These are phyloP conservation scores for Coemansia sp. DNA, from an alignment of 192 early-diverging fungal species.

Conservation along the genomic window DNA sequence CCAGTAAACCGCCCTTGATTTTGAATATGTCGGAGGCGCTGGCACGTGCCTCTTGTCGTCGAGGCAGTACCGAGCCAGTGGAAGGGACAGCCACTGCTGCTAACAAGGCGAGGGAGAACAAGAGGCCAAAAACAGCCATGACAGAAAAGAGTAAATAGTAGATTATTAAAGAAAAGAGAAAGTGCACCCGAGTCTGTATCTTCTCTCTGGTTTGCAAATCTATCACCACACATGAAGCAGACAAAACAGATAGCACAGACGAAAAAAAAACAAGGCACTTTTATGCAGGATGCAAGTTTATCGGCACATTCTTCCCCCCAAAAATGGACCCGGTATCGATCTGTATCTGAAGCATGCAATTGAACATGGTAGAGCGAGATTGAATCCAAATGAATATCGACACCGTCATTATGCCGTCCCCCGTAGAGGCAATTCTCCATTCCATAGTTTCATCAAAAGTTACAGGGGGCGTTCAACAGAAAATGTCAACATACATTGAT, in stretches of 20 bases:
- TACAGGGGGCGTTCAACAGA: too few relatives aligned
- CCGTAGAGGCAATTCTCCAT: constrained; percentile 11
- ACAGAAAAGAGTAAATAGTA: background rate
- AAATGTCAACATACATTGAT: too few relatives aligned
- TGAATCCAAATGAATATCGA: constrained; percentile 24
- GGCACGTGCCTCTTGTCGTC: background rate
- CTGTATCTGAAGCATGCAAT: background rate
- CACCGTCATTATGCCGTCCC: too few relatives aligned
- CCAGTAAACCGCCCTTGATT: constrained; percentile 21
- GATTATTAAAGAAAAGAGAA: background rate
- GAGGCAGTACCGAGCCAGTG: background rate
- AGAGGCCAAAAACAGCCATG: background rate
- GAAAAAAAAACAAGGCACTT: background rate
- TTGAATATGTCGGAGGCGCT: background rate
- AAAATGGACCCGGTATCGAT: background rate
- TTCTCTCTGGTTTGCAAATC: background rate
- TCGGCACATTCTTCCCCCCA: background rate
- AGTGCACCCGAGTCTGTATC: too few relatives aligned
- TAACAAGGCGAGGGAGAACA: background rate
- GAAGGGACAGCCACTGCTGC: background rate
- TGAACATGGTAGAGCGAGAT: background rate
- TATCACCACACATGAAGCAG: background rate
- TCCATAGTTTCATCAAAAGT: too few relatives aligned
- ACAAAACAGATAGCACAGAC: background rate
- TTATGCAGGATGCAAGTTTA: background rate